Base-by-base conservation (phyloP, 768 basidiomycete species). In the Lactarius tabidus region DNA sequence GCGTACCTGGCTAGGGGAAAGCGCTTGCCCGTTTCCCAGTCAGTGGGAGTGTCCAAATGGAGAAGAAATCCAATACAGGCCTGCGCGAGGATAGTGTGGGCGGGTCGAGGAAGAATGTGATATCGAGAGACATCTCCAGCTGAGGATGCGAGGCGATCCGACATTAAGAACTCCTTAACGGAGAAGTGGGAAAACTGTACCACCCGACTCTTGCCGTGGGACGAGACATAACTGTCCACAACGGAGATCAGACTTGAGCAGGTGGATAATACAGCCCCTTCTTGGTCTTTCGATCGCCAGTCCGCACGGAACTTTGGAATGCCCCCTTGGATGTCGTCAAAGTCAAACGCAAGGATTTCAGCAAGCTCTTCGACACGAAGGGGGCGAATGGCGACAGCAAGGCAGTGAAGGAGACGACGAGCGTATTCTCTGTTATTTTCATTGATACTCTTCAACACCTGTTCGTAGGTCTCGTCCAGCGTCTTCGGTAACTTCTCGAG, bases 121-220 rank as follows among this genome's bases (percentile, higher is more conserved):
- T 58, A 39, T 23, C 28, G 39, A 29, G 26, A 58, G 10, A 12
- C 29, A 58, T 31, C 29, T 43, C 18, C 41, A 8, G 23, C 6
- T 10, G 39, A 41, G 2, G 6, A 17, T 10, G 39, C 28, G 15
- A 58, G 57, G 12, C 57, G 57, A 18, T 41, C 38, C 6, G 57
- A 58, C 12, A 41, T 58, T 26, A 58, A 20, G 57, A 58, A 58
- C 57, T 58, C 57, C 18, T 43, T 43, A 20, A 58, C 39, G n/a
- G 57, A 58, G 39, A 43, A 58, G 26, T 58, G 57, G 9, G 57
- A 58, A 23, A 58, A 43, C 26, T 58, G 41, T 3, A 58, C 41
- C 17, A 58, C 28, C 23, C 39, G 39, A n/a, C n/a, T n/a, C n/a
- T n/a, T n/a, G 4, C 9, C 3, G 33, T 33, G 33, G 33, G 33